Evolutionary conservation across 108 stramenopile genomes (phyloP), one percentile per base, ranked within the genome.

Genomic region (Pseudonitzschia pungens): DNA sequence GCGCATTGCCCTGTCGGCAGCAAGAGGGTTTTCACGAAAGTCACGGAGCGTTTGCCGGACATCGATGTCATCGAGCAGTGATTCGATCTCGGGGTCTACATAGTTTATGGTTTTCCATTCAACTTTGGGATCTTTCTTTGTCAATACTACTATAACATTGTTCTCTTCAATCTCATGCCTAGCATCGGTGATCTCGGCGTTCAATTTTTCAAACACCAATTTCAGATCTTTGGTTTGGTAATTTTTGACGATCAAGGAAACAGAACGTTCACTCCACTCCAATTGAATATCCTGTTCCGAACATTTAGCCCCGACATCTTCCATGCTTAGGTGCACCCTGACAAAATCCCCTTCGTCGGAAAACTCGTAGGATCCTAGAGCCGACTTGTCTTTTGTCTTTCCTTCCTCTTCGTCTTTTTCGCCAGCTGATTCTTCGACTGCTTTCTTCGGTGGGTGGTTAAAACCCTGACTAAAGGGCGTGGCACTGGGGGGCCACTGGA

Each of bases 401-500:
- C n/a, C 60, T 33, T 62, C 32, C 16, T 0, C 60, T 14, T 62
- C n/a, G 36, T 33, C 33, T 2, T 40, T 12, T 33, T 33, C 36
- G 18, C 12, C 40, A n/a, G 16, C 32, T 16, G n/a, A 4, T 31
- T 31, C 36, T 62, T 62, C 29, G 45, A 67, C n/a, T 67, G 42
- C 44, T 26, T 28, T 41, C 21, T 15, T 22, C 16, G 43, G 44
- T 26, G 66, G 66, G 21, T 67, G 66, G 16, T 67, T 24, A 48
- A 50, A 67, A 26, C 75, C 68, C 32, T 27, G 18, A 62, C 77
- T 77, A 44, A 36, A 36, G 28, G 29, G 48, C 3, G 77, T 77
- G 16, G 65, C 63, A 20, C 24, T 43, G 3, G 77, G 77, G 21
- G 77, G 77, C 77, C 77, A 77, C n/a, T 36, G 15, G 36, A 77